Evolutionary conservation across 129 eudicot species (phyloP).

Genomic region (Centaurea solstitialis): DNA sequence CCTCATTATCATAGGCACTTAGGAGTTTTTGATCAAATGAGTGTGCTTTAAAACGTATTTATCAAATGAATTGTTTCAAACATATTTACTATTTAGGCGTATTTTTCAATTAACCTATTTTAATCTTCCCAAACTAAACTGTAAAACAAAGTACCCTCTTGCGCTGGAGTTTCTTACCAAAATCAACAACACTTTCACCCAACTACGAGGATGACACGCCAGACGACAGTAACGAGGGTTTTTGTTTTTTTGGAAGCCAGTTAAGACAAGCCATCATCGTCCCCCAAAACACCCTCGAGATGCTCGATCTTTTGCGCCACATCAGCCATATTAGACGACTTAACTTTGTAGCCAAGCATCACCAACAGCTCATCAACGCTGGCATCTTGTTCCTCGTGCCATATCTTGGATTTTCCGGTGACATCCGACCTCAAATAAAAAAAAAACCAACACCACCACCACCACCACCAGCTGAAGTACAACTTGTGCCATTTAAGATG

Average conservation of each 20-base stretch:
- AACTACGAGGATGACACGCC: conserved; percentile 6
- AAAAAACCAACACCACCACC: too few species aligned
- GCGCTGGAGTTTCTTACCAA: too few species aligned
- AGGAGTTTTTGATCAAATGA: too few species aligned
- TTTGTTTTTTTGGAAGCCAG: conserved; percentile 47
- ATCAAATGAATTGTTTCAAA: too few species aligned
- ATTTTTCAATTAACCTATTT: too few species aligned
- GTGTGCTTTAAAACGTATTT: too few species aligned
- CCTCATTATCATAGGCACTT: too few species aligned
- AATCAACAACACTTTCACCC: too few species aligned
- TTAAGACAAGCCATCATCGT: conserved; percentile 52
- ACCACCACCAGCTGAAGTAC: conserved; percentile 12
- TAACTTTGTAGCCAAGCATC: conserved; percentile 68
- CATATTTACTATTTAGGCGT: too few species aligned
- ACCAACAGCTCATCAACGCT: conserved; percentile 76
- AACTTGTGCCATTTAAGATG: not conserved
- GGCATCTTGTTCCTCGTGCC: conserved; percentile 43
- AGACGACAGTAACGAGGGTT: conserved; percentile 17
- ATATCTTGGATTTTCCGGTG: conserved; percentile 27
- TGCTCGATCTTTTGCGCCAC: conserved; percentile 73
- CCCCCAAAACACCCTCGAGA: conserved; percentile 54
- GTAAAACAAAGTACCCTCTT: too few species aligned
- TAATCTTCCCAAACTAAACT: too few species aligned
- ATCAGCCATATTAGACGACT: conserved; percentile 64
- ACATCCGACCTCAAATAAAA: not conserved